These are phyloP conservation scores for Torulaspora gathmanii DNA, from an alignment of 805 yeast genomes.

Conservation along the genomic window DNA sequence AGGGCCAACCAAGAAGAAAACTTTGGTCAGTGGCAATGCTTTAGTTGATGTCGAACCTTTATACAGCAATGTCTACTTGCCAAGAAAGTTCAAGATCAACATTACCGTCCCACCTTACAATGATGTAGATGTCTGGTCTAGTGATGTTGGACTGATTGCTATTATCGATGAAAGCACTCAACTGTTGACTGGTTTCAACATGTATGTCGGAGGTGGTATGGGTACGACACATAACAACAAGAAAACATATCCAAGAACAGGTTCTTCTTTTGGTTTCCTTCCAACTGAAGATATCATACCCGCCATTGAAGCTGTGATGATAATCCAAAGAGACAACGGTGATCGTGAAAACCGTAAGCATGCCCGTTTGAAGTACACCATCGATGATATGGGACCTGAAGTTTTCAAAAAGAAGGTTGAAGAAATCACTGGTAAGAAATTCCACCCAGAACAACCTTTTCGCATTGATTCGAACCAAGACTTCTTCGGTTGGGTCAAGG, in stretches of 20 bases:
- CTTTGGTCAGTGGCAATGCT: conserved; percentile 81
- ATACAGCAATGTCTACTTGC: conserved; percentile 81
- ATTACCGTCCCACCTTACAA: conserved; percentile 94
- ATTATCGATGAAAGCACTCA: conserved; percentile 61
- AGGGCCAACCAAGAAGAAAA: conserved; percentile 78
- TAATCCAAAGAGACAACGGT: conserved; percentile 91
- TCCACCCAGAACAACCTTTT: conserved; percentile 65
- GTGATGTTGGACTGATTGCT: conserved; percentile 89
- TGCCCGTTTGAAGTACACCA: conserved; percentile 94
- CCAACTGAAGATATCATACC: conserved; percentile 60
- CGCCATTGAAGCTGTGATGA: conserved; percentile 87
- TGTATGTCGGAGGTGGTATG: conserved; percentile 98
- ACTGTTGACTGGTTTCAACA: conserved; percentile 73
- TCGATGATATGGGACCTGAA: conserved; percentile 90
- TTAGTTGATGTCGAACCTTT: conserved; percentile 79
- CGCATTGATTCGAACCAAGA: conserved; percentile 84
- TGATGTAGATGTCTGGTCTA: conserved; percentile 95
- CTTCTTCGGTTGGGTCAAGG: conserved; percentile 89
- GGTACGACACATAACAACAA: conserved; percentile 95
- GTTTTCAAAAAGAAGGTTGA: conserved; percentile 77
- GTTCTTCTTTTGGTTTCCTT: conserved; percentile 78
- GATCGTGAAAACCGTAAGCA: conserved; percentile 95
- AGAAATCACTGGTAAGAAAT: conserved; percentile 70
- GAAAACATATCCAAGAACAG: conserved; percentile 94
- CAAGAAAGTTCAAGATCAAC: conserved; percentile 93